Evolutionary conservation across 495 filamentous ascomycete species (phyloP), one percentile per base, ranked within the genome.

Genomic region (Penicillium herquei): DNA sequence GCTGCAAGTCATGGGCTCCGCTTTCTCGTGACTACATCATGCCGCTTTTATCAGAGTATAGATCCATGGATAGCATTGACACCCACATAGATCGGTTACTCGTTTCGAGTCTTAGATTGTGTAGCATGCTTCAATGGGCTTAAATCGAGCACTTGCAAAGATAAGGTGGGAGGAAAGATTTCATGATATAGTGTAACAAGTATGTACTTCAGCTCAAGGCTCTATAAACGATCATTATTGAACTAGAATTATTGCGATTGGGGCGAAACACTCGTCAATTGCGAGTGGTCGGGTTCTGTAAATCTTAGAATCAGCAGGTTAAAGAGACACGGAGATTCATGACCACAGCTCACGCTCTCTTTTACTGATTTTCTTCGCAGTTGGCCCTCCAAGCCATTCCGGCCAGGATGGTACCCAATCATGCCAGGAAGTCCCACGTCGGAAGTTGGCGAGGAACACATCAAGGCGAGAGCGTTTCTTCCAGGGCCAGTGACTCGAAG

Each of bases 401-500:
- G 59, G 53, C 45, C 47, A 66, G 7, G 56, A 60, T 12, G 58
- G 53, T 30, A 55, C 35, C 54, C 51, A 56, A 13, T 49, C 42
- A 21, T 43, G 37, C 1, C 48, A 21, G 13, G 41, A 59, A 12
- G 41, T 45, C 39, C 33, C 31, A 11, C 43, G 21, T 16, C 12
- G 59, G 49, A 58, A 64, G 4, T 37, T 64, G 1, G 40, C 41
- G 18, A 56, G 42, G 10, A 61, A 49, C 0, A 45, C 31, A 31
- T 55, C 51, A 35, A 37, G 31, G 3, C 51, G 57, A 14, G 60
- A 56, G 7, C 52, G 59, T 6, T 37, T 53, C 12, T 55, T 55
- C 69, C 68, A 73, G 14, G 67, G 68, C 68, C 67, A 72, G 13
- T 50, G 18, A 12, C 43, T 45, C 18, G 63, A 63, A 1, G 61